Percentiles rank a stretch among this genome's conserved stretches.
Evolutionary conservation across 306 rosid species (phyloP).

Genomic region (Vigna hirtella): DNA sequence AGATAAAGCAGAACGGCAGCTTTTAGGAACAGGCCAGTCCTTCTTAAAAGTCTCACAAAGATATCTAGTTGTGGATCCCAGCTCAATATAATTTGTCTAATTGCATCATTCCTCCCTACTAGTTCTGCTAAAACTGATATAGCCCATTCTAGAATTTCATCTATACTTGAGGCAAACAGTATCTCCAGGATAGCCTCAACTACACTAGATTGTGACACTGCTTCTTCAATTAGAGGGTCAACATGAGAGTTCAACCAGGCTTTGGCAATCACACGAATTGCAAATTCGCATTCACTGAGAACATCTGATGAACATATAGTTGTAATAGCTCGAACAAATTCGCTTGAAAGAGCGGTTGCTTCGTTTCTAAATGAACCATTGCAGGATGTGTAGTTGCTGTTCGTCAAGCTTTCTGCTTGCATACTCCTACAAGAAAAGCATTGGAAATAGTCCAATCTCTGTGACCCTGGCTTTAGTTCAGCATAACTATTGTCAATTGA

Average conservation of each 20-base stretch:
- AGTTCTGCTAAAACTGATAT: conserved; percentile 70
- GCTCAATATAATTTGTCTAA: conserved; percentile 52
- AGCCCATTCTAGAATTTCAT: conserved; percentile 67
- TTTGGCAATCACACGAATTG: conserved; percentile 60
- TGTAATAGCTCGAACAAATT: conserved; percentile 52
- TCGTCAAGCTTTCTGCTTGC: conserved; percentile 52
- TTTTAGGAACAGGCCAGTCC: conserved; percentile 64
- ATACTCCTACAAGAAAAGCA: conserved; percentile 58
- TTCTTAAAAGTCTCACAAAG: conserved; percentile 64
- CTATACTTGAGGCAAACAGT: conserved; percentile 63
- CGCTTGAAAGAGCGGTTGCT: conserved; percentile 54
- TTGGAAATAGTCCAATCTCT: conserved; percentile 52
- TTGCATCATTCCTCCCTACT: conserved; percentile 45
- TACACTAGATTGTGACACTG: conserved; percentile 56
- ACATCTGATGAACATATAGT: conserved; percentile 61
- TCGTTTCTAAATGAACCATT: conserved; percentile 44
- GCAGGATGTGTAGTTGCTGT: conserved; percentile 39
- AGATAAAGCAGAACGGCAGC: conserved; percentile 74
- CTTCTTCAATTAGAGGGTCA: conserved; percentile 55
- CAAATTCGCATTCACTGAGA: conserved; percentile 60
- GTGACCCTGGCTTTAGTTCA: conserved; percentile 48
- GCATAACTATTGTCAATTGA: conserved; percentile 40
- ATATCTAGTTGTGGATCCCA: conserved; percentile 72
- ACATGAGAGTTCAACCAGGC: conserved; percentile 71
- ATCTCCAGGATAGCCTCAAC: conserved; percentile 74